These are phyloP conservation scores for Centrapalus pauciflorus DNA, from an alignment of 129 eudicot genomes.

Conservation along the genomic window DNA sequence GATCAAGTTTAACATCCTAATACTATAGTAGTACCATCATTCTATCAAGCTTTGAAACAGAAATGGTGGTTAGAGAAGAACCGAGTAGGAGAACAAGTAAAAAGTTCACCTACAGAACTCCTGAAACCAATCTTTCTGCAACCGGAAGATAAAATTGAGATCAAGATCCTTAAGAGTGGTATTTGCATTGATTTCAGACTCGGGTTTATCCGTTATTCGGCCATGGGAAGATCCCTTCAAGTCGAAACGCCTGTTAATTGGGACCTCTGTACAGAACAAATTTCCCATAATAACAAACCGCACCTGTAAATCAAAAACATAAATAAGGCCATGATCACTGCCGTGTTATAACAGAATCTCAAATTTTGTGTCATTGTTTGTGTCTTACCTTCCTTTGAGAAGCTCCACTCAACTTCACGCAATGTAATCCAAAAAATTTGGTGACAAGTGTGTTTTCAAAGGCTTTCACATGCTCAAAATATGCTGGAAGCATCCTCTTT, in stretches of 20 bases:
- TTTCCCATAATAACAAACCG: slow-evolving; percentile 94
- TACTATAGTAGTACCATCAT: not conserved
- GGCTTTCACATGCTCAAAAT: slow-evolving; percentile 69
- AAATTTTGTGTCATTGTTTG: not conserved
- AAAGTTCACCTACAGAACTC: slow-evolving; percentile 72
- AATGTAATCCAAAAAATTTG: slow-evolving; percentile 80
- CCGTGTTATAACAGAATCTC: not conserved
- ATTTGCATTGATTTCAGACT: slow-evolving; percentile 69
- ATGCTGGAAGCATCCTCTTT: slow-evolving; percentile 84
- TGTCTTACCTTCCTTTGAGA: slow-evolving; percentile 64
- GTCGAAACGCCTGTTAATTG: slow-evolving; percentile 83
- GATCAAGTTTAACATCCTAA: not conserved
- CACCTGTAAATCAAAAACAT: slow-evolving; percentile 42
- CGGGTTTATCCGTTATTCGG: slow-evolving; percentile 79
- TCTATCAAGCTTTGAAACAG: not conserved
- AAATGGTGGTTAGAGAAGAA: not conserved
- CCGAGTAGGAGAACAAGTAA: not conserved
- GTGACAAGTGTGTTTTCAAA: slow-evolving; percentile 74
- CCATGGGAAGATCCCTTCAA: slow-evolving; percentile 93
- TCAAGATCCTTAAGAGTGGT: slow-evolving; percentile 93
- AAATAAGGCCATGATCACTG: not conserved
- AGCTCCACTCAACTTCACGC: slow-evolving; percentile 83
- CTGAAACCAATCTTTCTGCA: slow-evolving; percentile 77
- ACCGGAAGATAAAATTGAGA: slow-evolving; percentile 68
- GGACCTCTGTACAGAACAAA: slow-evolving; percentile 58